phyloP scores from a whole-genome alignment of 129 eudicot species.

The Escallonia herrerae region DNA sequence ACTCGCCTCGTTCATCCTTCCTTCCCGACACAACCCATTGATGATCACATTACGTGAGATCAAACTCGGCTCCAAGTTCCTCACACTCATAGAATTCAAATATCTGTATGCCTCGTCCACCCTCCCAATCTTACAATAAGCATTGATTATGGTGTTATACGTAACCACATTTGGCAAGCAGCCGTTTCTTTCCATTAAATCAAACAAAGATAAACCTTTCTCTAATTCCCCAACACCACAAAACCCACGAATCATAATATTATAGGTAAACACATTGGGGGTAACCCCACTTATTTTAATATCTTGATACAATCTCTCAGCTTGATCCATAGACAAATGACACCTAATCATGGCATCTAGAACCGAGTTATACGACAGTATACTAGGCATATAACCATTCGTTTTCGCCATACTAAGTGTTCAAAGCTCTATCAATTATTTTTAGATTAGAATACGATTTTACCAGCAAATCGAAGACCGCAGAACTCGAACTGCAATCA shows the following conservation, averaged over 20 bases:
- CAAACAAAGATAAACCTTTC: constrained; percentile 39
- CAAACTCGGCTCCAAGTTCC: constrained; percentile 62
- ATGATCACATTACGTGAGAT: constrained; percentile 71
- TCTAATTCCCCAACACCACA: constrained; percentile 44
- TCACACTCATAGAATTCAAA: constrained; percentile 36
- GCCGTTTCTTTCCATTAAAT: constrained; percentile 60
- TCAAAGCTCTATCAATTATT: constrained; percentile 56
- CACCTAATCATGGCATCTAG: constrained; percentile 54
- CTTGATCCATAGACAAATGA: constrained; percentile 23
- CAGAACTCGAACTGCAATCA: constrained; percentile 56
- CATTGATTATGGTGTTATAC: constrained; percentile 74
- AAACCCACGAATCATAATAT: constrained; percentile 79
- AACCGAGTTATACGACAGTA: constrained; percentile 70
- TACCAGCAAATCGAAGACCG: constrained; percentile 77
- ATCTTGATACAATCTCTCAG: constrained; percentile 37
- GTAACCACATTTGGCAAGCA: constrained; percentile 87
- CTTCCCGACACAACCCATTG: constrained; percentile 77
- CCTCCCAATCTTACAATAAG: constrained; percentile 52
- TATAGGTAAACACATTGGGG: constrained; percentile 78
- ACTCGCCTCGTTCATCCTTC: constrained; percentile 60
- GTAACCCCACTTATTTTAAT: constrained; percentile 48
- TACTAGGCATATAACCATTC: constrained; percentile 77
- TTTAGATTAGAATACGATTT: constrained; percentile 58
- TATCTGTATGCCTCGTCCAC: constrained; percentile 47
- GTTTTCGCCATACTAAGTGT: constrained; percentile 41